Base-by-base conservation (phyloP, 176 grass and related monocot genomes). In the Eleusine indica region DNA sequence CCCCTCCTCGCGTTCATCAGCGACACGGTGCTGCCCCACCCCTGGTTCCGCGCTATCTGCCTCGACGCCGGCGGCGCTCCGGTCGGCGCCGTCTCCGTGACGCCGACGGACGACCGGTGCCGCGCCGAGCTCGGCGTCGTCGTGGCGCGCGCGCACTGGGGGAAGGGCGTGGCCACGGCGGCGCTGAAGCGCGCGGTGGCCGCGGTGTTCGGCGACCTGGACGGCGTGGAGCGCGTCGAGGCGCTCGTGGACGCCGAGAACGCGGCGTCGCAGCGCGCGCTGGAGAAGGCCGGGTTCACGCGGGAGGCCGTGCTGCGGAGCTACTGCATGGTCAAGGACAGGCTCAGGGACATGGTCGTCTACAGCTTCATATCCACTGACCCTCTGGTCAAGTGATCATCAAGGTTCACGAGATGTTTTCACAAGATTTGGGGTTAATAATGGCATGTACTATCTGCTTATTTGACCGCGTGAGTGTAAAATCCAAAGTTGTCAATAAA, bases 151-250 rank as follows among this genome's bases (percentile, higher is more conserved):
- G 32, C 74, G 47, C 54, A 90, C 82, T 88, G 89, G 93, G 93
- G 93, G 6, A 83, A 39, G 21, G 89, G 96, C 73, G 70, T 86
- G 56, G 85, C 74, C 28, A 86, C 95, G 74, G 81, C 77, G 72
- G 91, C 92, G 17, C 82, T 91, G 70, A 88, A 68, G 70, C 71
- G 16, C 40, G 66, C 75, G 51, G 48, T 85, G 9, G 28, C 14
- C 30, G n/a, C 64, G 39, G 76, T 69, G 70, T 88, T 95, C 73
- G 38, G 3, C 15, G 91, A 88, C 1, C 39, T 94, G 18, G 72
- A 86, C 7, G 89, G 87, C n/a, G 68, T 93, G 79, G 96, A 98
- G 89, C 89, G 95, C 85, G 78, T 97, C 30, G 90, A 94, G 83
- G 91, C 91, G 69, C 53, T 95, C 69, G 87, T 98, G 61, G 87